phyloP scores from a whole-genome alignment of 1,139 yeast species.

The Suhomyces guaymorum region DNA sequence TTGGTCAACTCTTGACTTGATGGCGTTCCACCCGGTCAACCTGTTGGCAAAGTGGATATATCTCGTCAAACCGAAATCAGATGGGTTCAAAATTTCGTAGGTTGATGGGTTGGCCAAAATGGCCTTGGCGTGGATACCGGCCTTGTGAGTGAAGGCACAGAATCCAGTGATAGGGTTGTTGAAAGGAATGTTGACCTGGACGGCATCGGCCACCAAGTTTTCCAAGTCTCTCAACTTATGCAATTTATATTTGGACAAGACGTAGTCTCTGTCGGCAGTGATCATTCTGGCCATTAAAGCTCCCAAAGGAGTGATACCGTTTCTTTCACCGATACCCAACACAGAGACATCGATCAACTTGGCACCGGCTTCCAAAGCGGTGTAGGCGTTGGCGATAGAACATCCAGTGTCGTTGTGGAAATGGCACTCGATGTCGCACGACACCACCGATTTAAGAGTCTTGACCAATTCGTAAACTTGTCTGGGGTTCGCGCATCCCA shows the following conservation, averaged over 20 bases:
- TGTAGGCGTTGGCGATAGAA: conserved; percentile 62
- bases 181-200: conserved; percentile 58
- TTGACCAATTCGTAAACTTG: conserved; percentile 60
- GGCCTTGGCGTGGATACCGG: conserved; percentile 63
- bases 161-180: conserved; percentile 63
- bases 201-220: conserved; percentile 58
- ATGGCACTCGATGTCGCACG: conserved; percentile 60
- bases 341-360: conserved; percentile 57
- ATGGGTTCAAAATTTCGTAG: conserved; percentile 57
- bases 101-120: conserved; percentile 62
- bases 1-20: conserved; percentile 50
- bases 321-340: conserved; percentile 62
- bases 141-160: conserved; percentile 64
- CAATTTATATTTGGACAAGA: conserved; percentile 55
- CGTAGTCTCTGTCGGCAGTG: conserved; percentile 60
- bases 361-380: conserved; percentile 65
- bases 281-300: conserved; percentile 67
- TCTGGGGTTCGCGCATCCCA: conserved; percentile 63
- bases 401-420: conserved; percentile 65
- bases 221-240: conserved; percentile 57
- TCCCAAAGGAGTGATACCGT: conserved; percentile 61
- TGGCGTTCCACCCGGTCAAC: conserved; percentile 58
- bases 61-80: conserved; percentile 57
- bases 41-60: conserved; percentile 61
- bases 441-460: conserved; percentile 56